phyloP scores from a whole-genome alignment of 345 rosid species.

The Murraya koenigii region DNA sequence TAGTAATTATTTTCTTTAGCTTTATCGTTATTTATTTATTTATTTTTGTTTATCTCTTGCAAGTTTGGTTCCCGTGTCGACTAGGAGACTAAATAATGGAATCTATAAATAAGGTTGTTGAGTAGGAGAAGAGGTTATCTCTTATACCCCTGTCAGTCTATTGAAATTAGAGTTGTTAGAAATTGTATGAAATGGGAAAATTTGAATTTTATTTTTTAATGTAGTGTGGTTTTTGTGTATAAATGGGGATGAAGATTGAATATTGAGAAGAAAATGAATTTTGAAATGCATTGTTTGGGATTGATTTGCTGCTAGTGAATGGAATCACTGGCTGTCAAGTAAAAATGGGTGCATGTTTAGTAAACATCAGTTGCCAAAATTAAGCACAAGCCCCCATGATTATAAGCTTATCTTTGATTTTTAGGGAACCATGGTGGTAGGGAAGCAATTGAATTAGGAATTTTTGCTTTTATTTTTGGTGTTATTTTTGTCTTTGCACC shows the following conservation, averaged over 20 bases:
- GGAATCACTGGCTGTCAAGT: not conserved
- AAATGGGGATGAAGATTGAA: not conserved
- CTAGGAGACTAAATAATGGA: no score
- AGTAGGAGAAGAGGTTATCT: no score
- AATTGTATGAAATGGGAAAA: not conserved
- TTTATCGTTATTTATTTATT: no score
- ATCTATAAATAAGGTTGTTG: no score
- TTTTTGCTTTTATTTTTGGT: not conserved
- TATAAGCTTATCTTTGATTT: not conserved
- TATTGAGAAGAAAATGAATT: not conserved
- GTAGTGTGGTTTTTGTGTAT: not conserved
- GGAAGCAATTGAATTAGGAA: not conserved
- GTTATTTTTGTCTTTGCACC: not conserved
- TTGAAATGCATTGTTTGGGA: not conserved
- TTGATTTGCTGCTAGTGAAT: not conserved
- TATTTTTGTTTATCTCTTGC: no score
- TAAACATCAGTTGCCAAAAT: not conserved
- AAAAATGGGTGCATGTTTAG: not conserved
- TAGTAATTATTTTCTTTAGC: no score
- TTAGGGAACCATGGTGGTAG: not conserved
- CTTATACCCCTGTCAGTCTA: not conserved
- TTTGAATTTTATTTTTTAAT: not conserved
- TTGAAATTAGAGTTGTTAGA: not conserved
- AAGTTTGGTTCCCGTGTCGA: no score
- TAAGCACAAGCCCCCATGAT: not conserved